A percentile compares a stretch with the other conserved stretches of the same genome.
Evolutionary conservation across 1,139 yeast genomes (phyloP).

Genomic region (Meyerozyma guilliermondii): DNA sequence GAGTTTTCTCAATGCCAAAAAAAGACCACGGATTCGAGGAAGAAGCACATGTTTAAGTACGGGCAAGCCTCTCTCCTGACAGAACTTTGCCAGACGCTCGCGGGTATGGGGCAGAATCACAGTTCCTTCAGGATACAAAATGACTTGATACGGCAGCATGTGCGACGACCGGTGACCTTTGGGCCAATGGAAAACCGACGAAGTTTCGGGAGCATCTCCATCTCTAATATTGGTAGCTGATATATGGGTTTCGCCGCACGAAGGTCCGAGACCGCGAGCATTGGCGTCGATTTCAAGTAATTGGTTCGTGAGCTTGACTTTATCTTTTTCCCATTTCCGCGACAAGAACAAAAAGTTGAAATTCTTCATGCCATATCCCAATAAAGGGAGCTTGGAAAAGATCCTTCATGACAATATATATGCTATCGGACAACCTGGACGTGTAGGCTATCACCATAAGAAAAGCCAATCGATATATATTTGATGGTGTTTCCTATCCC

Average conservation of each 20-base stretch:
- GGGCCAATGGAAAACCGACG: slow-evolving; percentile 33
- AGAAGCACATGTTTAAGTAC: slow-evolving; percentile 59
- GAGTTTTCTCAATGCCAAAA: slow-evolving; percentile 58
- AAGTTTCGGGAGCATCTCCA: slow-evolving; percentile 12
- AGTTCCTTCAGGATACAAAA: slow-evolving; percentile 94
- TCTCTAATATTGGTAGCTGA: slow-evolving; percentile 12
- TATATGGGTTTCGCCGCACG: slow-evolving; percentile 39
- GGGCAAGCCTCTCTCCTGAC: slow-evolving; percentile 42
- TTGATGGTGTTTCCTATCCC: slow-evolving; percentile 84
- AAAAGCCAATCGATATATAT: slow-evolving; percentile 93
- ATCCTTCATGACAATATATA: slow-evolving; percentile 77
- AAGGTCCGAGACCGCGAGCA: slow-evolving; percentile 48
- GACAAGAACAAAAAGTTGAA: slow-evolving; percentile 76
- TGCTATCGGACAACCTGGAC: slow-evolving; percentile 53
- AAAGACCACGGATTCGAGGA: slow-evolving; percentile 80
- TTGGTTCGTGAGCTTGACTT: slow-evolving; percentile 50
- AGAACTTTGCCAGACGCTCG: slow-evolving; percentile 51
- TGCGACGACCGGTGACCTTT: slow-evolving; percentile 23
- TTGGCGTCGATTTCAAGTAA: slow-evolving; percentile 53
- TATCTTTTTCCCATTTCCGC: slow-evolving; percentile 82
- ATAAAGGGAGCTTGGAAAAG: slow-evolving; percentile 65
- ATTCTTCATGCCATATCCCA: slow-evolving; percentile 85
- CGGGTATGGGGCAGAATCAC: slow-evolving; percentile 68
- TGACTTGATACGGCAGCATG: slow-evolving; percentile 47
- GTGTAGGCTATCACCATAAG: slow-evolving; percentile 83